These are phyloP conservation scores for Zalaria obscura DNA, from an alignment of 2,329 filamentous ascomycete species.

Conservation along the genomic window DNA sequence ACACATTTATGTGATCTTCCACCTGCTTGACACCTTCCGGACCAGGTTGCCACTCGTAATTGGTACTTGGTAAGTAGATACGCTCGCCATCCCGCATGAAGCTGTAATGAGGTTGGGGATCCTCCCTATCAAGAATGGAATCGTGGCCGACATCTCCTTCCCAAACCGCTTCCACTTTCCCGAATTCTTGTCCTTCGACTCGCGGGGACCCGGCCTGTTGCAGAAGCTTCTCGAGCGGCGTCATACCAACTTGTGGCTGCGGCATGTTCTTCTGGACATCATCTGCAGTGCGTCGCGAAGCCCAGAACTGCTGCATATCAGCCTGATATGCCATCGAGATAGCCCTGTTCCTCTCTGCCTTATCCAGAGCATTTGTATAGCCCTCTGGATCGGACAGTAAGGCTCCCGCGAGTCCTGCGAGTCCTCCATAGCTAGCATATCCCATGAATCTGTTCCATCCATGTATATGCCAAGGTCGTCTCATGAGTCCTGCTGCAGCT, in stretches of 20 bases:
- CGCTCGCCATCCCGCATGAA: slow-evolving; percentile 7
- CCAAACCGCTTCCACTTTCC: background rate
- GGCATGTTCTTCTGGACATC: background rate
- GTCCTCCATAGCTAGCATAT: slow-evolving; percentile 3
- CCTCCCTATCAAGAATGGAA: slow-evolving; percentile 3
- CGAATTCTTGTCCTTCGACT: background rate
- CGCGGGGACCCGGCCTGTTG: background rate
- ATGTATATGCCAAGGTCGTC: slow-evolving; percentile 1
- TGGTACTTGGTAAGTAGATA: slow-evolving; percentile 5
- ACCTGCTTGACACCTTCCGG: slow-evolving; percentile 3
- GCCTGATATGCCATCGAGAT: background rate
- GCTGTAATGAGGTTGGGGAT: slow-evolving; percentile 7
- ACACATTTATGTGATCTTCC: slow-evolving; percentile 4
- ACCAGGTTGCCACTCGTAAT: slow-evolving; percentile 7
- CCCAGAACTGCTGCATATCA: background rate
- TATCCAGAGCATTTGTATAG: background rate
- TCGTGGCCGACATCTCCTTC: background rate
- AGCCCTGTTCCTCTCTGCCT: background rate
- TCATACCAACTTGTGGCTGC: background rate
- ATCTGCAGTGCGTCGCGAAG: background rate
- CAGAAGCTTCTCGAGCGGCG: slow-evolving; percentile 1
- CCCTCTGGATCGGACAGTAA: background rate
- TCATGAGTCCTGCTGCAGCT: slow-evolving; percentile 1
- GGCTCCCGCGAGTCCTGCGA: background rate
- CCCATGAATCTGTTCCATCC: slow-evolving; percentile 6